These are phyloP conservation scores for Colletotrichum scovillei DNA, from an alignment of 2,329 filamentous ascomycete species.

Conservation along the genomic window DNA sequence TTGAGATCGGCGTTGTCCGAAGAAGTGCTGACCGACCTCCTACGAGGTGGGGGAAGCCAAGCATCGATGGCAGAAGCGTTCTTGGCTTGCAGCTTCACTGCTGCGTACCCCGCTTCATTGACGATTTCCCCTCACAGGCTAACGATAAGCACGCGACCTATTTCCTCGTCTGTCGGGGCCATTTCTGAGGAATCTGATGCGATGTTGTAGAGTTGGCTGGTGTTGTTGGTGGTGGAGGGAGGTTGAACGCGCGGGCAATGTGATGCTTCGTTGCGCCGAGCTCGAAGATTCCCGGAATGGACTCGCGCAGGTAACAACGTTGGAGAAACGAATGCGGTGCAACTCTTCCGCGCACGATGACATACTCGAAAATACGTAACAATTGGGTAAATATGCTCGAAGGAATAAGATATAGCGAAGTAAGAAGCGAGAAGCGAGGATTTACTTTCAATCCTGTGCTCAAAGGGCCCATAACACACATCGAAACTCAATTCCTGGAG, in stretches of 20 bases:
- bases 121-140: constrained; percentile 10
- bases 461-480: background rate
- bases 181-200: no score
- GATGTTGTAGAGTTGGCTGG: background rate
- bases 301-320: background rate
- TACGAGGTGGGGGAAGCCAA: constrained; percentile 15
- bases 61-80: constrained; percentile 14
- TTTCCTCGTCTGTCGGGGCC: background rate
- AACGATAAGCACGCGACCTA: constrained; percentile 29
- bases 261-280: background rate
- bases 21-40: background rate
- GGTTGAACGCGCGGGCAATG: background rate
- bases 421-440: background rate
- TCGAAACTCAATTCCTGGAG: background rate
- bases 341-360: no score
- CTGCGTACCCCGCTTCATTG: constrained; percentile 29
- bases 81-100: constrained; percentile 30
- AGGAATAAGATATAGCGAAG: background rate
- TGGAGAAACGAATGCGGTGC: background rate
- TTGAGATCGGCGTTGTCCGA: constrained; percentile 18
- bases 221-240: background rate
- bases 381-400: background rate
- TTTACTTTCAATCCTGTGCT: background rate
- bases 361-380: background rate
- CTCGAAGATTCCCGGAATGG: background rate